Evolutionary conservation across 805 yeast genomes (phyloP), one percentile per base, ranked within the genome.

Genomic region (Suhomyces sp.): DNA sequence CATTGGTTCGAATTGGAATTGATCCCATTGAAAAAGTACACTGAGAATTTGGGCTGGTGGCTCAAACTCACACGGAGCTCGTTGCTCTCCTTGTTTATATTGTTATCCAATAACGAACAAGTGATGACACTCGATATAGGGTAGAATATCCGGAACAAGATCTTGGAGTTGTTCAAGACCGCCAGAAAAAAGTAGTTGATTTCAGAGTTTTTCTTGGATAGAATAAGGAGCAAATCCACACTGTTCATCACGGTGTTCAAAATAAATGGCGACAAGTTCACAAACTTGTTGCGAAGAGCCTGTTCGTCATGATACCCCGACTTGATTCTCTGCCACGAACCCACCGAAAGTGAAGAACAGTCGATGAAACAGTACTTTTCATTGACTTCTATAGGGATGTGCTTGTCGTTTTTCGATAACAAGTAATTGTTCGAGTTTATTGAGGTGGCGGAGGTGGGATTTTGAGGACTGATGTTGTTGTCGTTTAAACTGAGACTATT

Each of bases 151-250:
- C 96, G 72, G 64, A 88, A 88, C 17, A 88, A 67, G 36, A 87
- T 85, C 62, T 83, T 85, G 49, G 85, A 81, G 56, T 80, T 81
- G 60, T 87, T 84, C 48, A 87, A 81, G 54, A 84, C 79, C 2
- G 92, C 90, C 60, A 86, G 80, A 69, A 88, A 88, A 70, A 88
- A 88, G 70, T 88, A 88, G 67, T 87, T 88, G 51, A 88, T 76
- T 63, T 88, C 93, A 54, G 77, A 74, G 67, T 88, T 86, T 61
- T 84, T 85, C 64, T 83, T 85, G 4, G 90, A 85, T 31, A 87
- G 73, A 7, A 88, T 75, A n/a, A 88, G 83, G 67, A 87, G 72
- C 50, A 88, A 71, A 67, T 88, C 94, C 19, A 89, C 86, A 2
- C 84, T 79, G 24, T 74, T 69, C 91, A 88, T 86, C 26, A 84